Conservation (phyloP, 2,329 filamentous ascomycete species). For the Fusarium nygamai region DNA sequence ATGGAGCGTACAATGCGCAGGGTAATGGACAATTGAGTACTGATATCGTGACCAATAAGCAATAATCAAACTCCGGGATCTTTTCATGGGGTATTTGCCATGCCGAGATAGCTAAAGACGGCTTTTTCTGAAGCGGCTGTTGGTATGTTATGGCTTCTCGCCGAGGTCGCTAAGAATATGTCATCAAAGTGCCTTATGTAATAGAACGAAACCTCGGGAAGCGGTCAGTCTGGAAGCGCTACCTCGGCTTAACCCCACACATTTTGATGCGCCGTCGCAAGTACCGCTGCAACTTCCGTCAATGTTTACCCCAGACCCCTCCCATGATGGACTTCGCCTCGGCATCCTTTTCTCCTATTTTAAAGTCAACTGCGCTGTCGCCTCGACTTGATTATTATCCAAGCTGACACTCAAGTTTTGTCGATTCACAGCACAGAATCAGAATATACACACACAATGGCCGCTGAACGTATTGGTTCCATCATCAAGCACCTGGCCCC, state of each 20-base stretch:
- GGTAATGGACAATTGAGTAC: too few species aligned
- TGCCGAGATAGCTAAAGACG: background rate
- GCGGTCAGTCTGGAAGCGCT: slow-evolving; percentile 21
- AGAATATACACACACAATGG: slow-evolving; percentile 65
- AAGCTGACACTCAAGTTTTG: background rate
- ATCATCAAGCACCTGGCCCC: slow-evolving; percentile 88
- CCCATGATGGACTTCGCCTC: slow-evolving; percentile 36
- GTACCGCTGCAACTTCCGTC: slow-evolving; percentile 37
- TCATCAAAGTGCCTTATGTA: slow-evolving; percentile 9
- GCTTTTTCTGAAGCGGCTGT: background rate
- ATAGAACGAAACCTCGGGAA: slow-evolving; percentile 34
- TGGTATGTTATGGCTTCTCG: background rate
- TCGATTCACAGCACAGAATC: background rate
- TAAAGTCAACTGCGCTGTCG: slow-evolving; percentile 10
- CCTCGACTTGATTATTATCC: background rate
- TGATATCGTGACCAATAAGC: background rate
- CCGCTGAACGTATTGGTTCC: slow-evolving; percentile 84
- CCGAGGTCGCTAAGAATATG: background rate
- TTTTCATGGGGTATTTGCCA: background rate
- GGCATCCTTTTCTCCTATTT: slow-evolving; percentile 29
- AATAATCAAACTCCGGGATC: too few species aligned
- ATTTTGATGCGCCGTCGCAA: slow-evolving; percentile 18
- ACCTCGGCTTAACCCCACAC: slow-evolving; percentile 48
- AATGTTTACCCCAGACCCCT: slow-evolving; percentile 28
- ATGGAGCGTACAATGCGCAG: background rate